Conservation (phyloP, 176 grass and related monocot genomes). For the Carex cristatella region DNA sequence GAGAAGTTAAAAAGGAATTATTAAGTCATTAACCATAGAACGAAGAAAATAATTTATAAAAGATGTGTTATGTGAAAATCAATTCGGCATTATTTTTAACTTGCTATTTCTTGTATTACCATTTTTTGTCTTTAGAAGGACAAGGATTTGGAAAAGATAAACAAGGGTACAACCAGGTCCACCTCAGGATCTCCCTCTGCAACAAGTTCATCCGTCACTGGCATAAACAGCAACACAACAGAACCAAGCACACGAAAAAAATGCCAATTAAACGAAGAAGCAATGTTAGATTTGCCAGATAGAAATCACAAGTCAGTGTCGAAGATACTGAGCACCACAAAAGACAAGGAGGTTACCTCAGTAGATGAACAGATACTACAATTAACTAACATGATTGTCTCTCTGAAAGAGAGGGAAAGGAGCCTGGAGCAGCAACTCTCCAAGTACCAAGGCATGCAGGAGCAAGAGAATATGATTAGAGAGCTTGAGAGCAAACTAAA, state of each 20-base stretch:
- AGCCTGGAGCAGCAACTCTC: slow-evolving; percentile 14
- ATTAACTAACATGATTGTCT: slow-evolving; percentile 10
- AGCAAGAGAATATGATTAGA: slow-evolving; percentile 21
- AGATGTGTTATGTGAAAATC: neutral
- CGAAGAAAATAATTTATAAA: neutral
- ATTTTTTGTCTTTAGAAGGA: slow-evolving; percentile 9
- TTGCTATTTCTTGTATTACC: neutral
- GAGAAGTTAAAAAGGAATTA: neutral
- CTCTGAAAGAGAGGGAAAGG: slow-evolving; percentile 24
- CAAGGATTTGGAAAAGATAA: slow-evolving; percentile 4
- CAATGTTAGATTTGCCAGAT: neutral
- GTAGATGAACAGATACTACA: slow-evolving; percentile 13
- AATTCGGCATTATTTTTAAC: neutral
- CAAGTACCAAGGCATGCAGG: slow-evolving; percentile 4
- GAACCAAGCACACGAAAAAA: neutral
- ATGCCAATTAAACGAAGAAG: neutral
- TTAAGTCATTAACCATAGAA: neutral
- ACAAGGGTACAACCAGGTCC: neutral
- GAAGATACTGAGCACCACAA: neutral
- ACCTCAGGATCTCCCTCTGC: neutral
- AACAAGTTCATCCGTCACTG: neutral
- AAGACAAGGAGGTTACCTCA: neutral
- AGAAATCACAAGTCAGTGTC: neutral
- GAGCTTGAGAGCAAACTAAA: slow-evolving; percentile 31
- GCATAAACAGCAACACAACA: neutral